Conservation (phyloP, 495 filamentous ascomycete species). For the Penicillium daleae region DNA sequence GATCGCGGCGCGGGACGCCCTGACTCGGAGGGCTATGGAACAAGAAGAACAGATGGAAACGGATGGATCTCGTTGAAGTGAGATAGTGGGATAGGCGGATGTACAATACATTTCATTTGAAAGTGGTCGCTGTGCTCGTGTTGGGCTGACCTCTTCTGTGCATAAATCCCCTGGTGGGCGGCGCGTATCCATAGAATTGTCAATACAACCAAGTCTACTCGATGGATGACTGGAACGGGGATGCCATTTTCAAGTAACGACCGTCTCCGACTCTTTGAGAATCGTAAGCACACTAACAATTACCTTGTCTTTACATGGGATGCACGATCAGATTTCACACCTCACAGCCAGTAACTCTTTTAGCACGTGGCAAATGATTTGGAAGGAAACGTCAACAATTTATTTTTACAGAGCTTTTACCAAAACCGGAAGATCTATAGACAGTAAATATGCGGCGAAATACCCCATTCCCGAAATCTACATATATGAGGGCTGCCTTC, state of each 20-base stretch:
- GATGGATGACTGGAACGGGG: background rate
- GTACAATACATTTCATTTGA: background rate
- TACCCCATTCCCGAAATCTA: too few species aligned
- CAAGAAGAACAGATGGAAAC: conserved; percentile 52
- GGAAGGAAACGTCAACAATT: too few species aligned
- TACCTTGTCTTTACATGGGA: too few species aligned
- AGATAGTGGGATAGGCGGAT: background rate
- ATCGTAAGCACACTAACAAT: too few species aligned
- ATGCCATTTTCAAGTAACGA: background rate
- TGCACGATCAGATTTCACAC: too few species aligned
- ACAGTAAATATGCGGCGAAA: too few species aligned
- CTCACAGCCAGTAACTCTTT: too few species aligned
- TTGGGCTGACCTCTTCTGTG: background rate
- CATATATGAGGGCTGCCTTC: background rate
- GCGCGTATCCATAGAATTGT: conserved; percentile 1
- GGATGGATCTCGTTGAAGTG: conserved; percentile 27
- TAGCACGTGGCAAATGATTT: too few species aligned
- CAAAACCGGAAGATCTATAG: too few species aligned
- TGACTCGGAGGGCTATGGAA: conserved; percentile 47
- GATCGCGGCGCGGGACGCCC: conserved; percentile 41
- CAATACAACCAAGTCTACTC: background rate
- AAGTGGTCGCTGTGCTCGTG: background rate
- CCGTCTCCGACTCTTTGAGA: too few species aligned
- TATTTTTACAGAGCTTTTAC: too few species aligned
- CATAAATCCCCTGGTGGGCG: background rate